Evolutionary conservation across 495 filamentous ascomycete species (phyloP).

Genomic region (Talaromyces proteolyticus): DNA sequence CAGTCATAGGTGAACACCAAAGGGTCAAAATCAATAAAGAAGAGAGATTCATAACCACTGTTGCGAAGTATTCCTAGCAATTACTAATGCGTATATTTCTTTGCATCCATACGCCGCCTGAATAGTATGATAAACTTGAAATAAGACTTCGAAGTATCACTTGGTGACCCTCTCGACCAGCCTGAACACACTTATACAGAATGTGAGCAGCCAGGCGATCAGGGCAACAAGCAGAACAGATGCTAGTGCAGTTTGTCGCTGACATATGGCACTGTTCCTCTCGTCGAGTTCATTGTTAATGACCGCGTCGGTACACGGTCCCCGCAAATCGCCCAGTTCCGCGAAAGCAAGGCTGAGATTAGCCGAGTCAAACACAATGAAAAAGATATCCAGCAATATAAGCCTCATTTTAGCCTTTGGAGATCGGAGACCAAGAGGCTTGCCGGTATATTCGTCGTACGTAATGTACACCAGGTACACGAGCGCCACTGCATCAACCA

Average conservation of each 20-base stretch:
- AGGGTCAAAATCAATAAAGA: no score
- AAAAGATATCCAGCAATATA: slow-evolving; percentile 85
- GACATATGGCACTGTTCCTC: slow-evolving; percentile 50
- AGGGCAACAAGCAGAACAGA: slow-evolving; percentile 78
- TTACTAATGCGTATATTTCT: no score
- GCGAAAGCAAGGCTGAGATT: slow-evolving; percentile 88
- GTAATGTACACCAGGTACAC: slow-evolving; percentile 91
- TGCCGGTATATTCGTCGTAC: slow-evolving; percentile 92
- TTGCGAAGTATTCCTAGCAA: no score
- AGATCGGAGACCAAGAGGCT: slow-evolving; percentile 81
- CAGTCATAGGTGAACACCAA: no score
- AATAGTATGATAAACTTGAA: not conserved
- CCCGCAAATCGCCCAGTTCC: slow-evolving; percentile 66
- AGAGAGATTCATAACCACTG: no score
- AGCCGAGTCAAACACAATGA: slow-evolving; percentile 92
- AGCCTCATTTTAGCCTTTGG: slow-evolving; percentile 80
- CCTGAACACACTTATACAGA: slow-evolving; percentile 83
- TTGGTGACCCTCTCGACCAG: slow-evolving; percentile 61
- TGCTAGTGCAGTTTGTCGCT: slow-evolving; percentile 69
- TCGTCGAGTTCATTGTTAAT: slow-evolving; percentile 29
- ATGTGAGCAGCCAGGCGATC: slow-evolving; percentile 84
- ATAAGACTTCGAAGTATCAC: no score
- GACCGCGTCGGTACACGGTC: slow-evolving; percentile 46
- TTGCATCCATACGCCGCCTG: not conserved
- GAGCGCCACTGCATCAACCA: slow-evolving; percentile 82